Conservation (phyloP, 108 stramenopile species). For the Discostella pseudostelligera region DNA sequence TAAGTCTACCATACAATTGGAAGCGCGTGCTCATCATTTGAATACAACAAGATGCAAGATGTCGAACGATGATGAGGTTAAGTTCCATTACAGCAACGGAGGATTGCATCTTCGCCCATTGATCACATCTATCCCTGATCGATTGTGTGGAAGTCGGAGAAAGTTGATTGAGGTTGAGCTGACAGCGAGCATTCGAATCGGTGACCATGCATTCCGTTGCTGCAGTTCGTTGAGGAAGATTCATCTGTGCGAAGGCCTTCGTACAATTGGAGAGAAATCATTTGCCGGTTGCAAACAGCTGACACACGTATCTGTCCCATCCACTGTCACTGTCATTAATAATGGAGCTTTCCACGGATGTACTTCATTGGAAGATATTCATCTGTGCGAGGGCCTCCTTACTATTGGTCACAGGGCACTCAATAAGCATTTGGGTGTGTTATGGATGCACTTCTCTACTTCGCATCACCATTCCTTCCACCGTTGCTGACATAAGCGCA, state of each 20-base stretch:
- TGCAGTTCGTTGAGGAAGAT: neutral
- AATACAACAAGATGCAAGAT: too few relatives aligned
- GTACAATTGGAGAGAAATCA: neutral
- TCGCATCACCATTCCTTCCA: neutral
- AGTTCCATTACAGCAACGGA: too few relatives aligned
- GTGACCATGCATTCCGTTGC: neutral
- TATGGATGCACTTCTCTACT: too few relatives aligned
- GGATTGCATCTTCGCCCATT: too few relatives aligned
- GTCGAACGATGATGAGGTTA: too few relatives aligned
- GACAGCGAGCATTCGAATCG: neutral
- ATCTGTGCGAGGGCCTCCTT: neutral
- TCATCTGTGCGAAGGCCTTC: neutral
- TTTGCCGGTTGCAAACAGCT: neutral
- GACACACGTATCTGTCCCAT: neutral
- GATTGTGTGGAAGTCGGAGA: too few relatives aligned
- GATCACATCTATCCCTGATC: too few relatives aligned
- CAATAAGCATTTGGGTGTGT: too few relatives aligned
- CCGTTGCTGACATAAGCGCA: neutral
- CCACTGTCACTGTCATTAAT: neutral
- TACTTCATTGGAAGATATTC: neutral
- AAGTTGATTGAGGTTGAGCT: slow-evolving; percentile 4
- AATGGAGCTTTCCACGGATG: neutral
- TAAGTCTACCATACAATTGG: too few relatives aligned
- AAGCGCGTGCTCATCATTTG: too few relatives aligned
- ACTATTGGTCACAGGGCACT: too few relatives aligned